Evolutionary conservation across 2,329 filamentous ascomycete species (phyloP), one percentile per base, ranked within the genome.

Genomic region (Verticillium tricorpus): DNA sequence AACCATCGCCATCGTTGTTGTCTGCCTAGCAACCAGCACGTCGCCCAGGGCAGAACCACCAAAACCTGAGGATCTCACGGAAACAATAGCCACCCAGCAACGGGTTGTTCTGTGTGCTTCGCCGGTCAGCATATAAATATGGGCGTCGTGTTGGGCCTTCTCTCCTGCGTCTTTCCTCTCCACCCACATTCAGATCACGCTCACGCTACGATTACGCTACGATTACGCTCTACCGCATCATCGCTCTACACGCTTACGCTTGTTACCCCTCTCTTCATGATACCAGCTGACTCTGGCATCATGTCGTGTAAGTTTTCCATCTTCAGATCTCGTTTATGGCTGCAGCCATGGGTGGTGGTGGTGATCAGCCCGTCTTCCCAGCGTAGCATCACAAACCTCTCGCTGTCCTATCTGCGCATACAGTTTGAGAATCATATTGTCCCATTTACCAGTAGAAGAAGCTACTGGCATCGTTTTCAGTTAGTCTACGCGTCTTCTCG

Each of bases 251-350:
- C 37, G 57, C 39, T 50, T 45, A 14, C 25, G 17, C 57, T 39
- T 31, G n/a, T 28, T n/a, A 31, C 57, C 34, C 5, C 19, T 15
- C 14, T 40, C 34, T 50, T 50, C 37, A 45, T 50, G 28, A 25
- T 28, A 31, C 34, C 45, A 40, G 40, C 35, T 58, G 3, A 25
- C 22, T 32, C 57, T 40, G 25, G 9, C 32, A 28, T 40, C 28
- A 58, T 45, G 57, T 40, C 37, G 34, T 50, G 57, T 58, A 50
- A 58, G 57, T 58, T 40, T 58, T 34, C 4, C 22, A 9, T 34
- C 8, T 50, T n/a, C 7, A 50, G 17, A 3, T 58, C 12, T 15
- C 12, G 45, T n/a, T 22, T 8, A 5, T 11, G n/a, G n/a, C 45
- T 50, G 45, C 19, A 22, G 45, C n/a, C n/a, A n/a, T 50, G n/a